Evolutionary conservation across 495 filamentous ascomycete species (phyloP).

Genomic region (Neurospora sp.): DNA sequence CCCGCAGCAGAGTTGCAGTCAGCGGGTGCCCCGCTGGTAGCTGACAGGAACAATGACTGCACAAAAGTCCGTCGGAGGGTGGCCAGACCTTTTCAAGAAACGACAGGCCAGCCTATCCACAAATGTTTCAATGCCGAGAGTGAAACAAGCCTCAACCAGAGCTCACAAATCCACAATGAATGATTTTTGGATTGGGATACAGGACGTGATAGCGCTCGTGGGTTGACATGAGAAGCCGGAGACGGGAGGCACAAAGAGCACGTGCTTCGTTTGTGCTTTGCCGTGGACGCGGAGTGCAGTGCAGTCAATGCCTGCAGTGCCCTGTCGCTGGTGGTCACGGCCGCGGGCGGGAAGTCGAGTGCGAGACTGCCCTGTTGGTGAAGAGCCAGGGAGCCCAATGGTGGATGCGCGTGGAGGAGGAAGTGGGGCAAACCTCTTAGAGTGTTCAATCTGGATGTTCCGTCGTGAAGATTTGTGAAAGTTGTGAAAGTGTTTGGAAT

Average conservation of each 20-base stretch:
- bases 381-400: not conserved
- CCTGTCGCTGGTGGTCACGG: not conserved
- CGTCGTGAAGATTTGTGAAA: not conserved
- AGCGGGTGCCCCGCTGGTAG: not conserved
- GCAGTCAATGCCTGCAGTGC: not conserved
- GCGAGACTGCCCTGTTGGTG: not conserved
- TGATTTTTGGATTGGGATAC: not conserved
- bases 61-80: not conserved
- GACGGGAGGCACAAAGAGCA: not conserved
- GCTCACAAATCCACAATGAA: not conserved
- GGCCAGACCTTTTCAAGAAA: not conserved
- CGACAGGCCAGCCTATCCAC: not conserved
- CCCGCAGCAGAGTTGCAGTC: not conserved
- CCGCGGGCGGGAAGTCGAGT: not conserved
- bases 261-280: not conserved
- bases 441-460: not conserved
- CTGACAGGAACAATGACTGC: not conserved
- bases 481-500: not conserved
- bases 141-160: not conserved
- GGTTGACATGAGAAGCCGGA: not conserved
- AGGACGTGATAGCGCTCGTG: not conserved
- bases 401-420: not conserved
- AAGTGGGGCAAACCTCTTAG: not conserved
- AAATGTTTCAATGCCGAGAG: not conserved
- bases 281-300: not conserved